Evolutionary conservation across 495 filamentous ascomycete genomes (phyloP), one percentile per base, ranked within the genome.

Genomic region (Neurospora sp.): DNA sequence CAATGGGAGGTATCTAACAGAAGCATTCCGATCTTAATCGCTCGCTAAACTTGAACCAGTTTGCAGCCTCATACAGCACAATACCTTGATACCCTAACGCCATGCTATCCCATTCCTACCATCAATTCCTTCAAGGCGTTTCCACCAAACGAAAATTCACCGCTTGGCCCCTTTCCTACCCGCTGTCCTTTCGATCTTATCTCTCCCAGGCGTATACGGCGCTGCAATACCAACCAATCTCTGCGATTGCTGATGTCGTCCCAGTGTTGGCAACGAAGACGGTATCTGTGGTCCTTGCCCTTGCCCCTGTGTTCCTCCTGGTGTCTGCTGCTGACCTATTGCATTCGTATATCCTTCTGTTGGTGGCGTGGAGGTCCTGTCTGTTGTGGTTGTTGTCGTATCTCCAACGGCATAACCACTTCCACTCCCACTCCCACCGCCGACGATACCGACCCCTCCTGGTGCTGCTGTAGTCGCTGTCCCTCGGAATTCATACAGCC

Each of bases 161-260:
- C 79, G 75, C 72, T 77, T 66, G 27, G 27, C 7, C 14, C 27
- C 54, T 66, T 66, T 84, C 37, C 75, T 69, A 10, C 78, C 78
- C 72, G 82, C 83, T 74, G 88, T 87, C 72, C 78, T 86, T 16
- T 91, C 88, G 40, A 93, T 75, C 73, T 85, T 88, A 78, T 94
- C 93, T 69, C 84, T 85, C 54, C 89, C 85, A 4, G 92, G 93
- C 44, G 87, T 85, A 82, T 94, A 97, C 35, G 93, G 92, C 42
- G 91, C 91, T 0, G 92, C 92, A 39, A 96, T 73, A 72, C 91
- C 89, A 0, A 80, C 75, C 69, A 82, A 76, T 70, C 76, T 72
- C 73, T 78, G 76, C 72, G 77, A 74, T 48, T 73, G 71, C 38
- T 76, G 48, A 9, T 72, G n/a, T 66, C 27, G 54, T 9, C 12